Conservation (phyloP, 2,329 filamentous ascomycete species). For the Trichothecium roseum region DNA sequence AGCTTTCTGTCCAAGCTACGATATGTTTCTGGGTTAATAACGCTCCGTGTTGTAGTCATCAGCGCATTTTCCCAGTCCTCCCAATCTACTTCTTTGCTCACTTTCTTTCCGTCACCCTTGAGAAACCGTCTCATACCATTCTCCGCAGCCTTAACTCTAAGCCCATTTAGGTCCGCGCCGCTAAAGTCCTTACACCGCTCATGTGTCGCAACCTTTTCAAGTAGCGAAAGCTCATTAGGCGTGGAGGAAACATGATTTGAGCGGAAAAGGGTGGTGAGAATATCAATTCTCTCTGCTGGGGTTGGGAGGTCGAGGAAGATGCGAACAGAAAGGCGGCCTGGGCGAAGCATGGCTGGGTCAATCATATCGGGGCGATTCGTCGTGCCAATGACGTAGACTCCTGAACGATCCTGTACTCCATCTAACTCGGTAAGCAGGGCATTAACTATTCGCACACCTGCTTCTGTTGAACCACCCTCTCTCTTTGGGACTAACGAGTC, state of each 20-base stretch:
- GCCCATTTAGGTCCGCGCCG: slow-evolving; percentile 47
- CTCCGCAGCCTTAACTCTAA: slow-evolving; percentile 37
- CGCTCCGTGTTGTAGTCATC: slow-evolving; percentile 22
- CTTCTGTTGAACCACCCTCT: slow-evolving; percentile 69
- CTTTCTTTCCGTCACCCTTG: slow-evolving; percentile 6
- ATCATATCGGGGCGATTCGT: slow-evolving; percentile 97
- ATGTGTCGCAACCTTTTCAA: slow-evolving; percentile 58
- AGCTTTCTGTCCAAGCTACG: neutral
- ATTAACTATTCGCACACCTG: slow-evolving; percentile 83
- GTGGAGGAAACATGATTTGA: slow-evolving; percentile 24
- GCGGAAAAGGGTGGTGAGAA: slow-evolving; percentile 58
- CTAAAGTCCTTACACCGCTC: slow-evolving; percentile 66
- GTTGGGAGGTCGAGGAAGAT: slow-evolving; percentile 83
- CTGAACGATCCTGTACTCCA: slow-evolving; percentile 66
- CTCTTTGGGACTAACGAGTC: slow-evolving; percentile 84
- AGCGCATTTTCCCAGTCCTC: slow-evolving; percentile 40
- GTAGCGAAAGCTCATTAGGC: slow-evolving; percentile 37
- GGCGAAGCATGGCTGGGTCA: slow-evolving; percentile 86
- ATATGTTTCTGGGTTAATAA: slow-evolving; percentile 1
- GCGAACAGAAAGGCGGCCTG: slow-evolving; percentile 78
- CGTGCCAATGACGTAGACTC: slow-evolving; percentile 89
- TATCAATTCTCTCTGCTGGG: slow-evolving; percentile 71
- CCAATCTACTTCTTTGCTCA: slow-evolving; percentile 15
- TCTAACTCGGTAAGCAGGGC: slow-evolving; percentile 91
- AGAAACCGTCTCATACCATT: slow-evolving; percentile 31